phyloP scores from a whole-genome alignment of 768 basidiomycete genomes.

The Neoboletus brunneissimus region DNA sequence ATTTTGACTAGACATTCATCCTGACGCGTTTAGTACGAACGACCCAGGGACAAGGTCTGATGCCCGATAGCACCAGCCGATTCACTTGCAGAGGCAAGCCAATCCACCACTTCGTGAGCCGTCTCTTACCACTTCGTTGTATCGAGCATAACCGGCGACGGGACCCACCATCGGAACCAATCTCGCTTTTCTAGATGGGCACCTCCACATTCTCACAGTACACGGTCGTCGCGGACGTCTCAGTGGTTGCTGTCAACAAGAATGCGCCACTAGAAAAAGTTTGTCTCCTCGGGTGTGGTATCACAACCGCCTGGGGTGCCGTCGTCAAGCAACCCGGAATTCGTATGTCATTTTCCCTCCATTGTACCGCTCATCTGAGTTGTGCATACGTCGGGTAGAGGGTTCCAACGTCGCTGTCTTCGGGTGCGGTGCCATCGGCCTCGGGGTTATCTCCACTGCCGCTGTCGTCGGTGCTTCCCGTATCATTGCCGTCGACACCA shows the following conservation, averaged over 20 bases:
- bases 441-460: conserved; percentile 86
- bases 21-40: conserved; percentile 61
- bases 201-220: conserved; percentile 99
- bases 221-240: conserved; percentile 96
- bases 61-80: conserved; percentile 87
- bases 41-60: conserved; percentile 91
- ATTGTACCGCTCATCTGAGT: background rate
- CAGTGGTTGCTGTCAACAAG: conserved; percentile 86
- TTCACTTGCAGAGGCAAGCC: conserved; percentile 88
- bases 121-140: background rate
- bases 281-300: conserved; percentile 95
- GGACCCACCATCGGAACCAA: background rate
- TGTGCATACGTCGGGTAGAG: conserved; percentile 41
- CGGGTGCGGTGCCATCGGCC: conserved; percentile 94
- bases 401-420: conserved; percentile 91
- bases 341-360: conserved; percentile 43
- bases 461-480: conserved; percentile 75
- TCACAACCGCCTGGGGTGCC: conserved; percentile 98
- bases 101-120: conserved; percentile 85
- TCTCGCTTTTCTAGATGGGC: conserved; percentile 72
- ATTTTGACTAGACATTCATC: background rate
- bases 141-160: background rate
- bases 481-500: conserved; percentile 91
- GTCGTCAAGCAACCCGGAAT: conserved; percentile 88
- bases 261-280: conserved; percentile 91